Conservation (phyloP, 2,329 filamentous ascomycete genomes). For the Trichoderma sp. region DNA sequence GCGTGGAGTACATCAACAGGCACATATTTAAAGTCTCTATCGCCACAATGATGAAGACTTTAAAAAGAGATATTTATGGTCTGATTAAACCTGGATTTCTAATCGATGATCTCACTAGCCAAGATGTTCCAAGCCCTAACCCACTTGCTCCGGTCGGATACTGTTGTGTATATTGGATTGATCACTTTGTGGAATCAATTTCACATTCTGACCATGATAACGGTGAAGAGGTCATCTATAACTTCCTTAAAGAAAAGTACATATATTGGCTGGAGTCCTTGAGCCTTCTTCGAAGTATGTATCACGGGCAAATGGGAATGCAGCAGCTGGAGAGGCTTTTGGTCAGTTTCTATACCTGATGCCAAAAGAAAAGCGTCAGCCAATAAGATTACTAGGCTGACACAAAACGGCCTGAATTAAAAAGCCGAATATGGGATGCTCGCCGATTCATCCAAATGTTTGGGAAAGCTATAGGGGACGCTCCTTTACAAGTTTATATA, state of each 20-base stretch:
- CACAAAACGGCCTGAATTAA: background rate
- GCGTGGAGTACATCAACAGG: constrained; percentile 29
- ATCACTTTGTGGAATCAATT: background rate
- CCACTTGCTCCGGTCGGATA: background rate
- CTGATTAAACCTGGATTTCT: background rate
- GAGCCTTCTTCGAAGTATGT: background rate
- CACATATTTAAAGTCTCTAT: constrained; percentile 29
- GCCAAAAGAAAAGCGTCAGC: too few relatives aligned
- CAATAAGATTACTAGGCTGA: background rate
- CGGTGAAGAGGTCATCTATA: accelerated
- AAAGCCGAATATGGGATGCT: background rate
- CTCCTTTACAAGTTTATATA: background rate
- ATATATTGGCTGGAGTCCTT: background rate
- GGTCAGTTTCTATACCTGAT: background rate
- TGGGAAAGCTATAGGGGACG: background rate
- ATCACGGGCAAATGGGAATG: background rate
- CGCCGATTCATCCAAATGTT: background rate
- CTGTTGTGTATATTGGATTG: background rate
- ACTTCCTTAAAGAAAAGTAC: background rate
- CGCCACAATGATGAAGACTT: background rate
- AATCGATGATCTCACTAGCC: background rate
- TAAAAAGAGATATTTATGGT: background rate
- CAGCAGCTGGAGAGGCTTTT: background rate
- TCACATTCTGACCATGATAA: background rate
- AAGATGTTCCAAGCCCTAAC: background rate